phyloP scores from a whole-genome alignment of 768 basidiomycete genomes.

The Tubosaeta sp. region DNA sequence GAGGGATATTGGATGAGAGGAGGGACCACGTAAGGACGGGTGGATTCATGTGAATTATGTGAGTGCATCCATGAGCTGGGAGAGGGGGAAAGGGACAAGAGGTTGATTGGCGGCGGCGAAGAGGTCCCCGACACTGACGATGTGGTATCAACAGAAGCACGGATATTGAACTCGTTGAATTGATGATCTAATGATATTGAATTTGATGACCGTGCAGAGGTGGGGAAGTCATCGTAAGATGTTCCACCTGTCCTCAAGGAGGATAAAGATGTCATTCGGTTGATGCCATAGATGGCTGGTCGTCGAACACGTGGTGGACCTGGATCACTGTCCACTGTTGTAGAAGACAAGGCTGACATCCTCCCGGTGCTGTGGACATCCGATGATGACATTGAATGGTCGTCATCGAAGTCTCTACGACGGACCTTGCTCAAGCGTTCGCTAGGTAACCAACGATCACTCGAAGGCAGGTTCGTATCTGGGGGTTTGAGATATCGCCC shows the following conservation, averaged over 20 bases:
- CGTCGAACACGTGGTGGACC: constrained; percentile 67
- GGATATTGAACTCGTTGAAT: constrained; percentile 70
- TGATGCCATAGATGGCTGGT: constrained; percentile 60
- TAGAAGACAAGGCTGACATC: constrained; percentile 75
- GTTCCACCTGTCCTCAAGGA: constrained; percentile 56
- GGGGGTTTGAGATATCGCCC: constrained; percentile 46
- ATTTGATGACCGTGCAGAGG: constrained; percentile 74
- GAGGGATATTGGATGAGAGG: constrained; percentile 37
- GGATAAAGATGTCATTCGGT: constrained; percentile 71
- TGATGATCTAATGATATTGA: constrained; percentile 75
- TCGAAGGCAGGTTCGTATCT: constrained; percentile 32
- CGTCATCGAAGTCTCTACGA: constrained; percentile 82
- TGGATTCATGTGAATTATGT: constrained; percentile 39
- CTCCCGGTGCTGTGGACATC: constrained; percentile 74
- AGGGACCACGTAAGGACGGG: constrained; percentile 35
- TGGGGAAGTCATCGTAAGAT: constrained; percentile 67
- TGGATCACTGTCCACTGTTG: constrained; percentile 83
- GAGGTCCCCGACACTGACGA: constrained; percentile 57
- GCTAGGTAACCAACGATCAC: constrained; percentile 45
- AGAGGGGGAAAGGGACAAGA: constrained; percentile 66
- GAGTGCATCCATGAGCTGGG: constrained; percentile 53
- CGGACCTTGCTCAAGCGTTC: constrained; percentile 74
- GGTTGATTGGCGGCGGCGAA: constrained; percentile 75
- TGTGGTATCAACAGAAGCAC: constrained; percentile 61
- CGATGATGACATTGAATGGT: constrained; percentile 87